Evolutionary conservation across 805 yeast genomes (phyloP), one percentile per base, ranked within the genome.

Genomic region (Ogataea philodendri): DNA sequence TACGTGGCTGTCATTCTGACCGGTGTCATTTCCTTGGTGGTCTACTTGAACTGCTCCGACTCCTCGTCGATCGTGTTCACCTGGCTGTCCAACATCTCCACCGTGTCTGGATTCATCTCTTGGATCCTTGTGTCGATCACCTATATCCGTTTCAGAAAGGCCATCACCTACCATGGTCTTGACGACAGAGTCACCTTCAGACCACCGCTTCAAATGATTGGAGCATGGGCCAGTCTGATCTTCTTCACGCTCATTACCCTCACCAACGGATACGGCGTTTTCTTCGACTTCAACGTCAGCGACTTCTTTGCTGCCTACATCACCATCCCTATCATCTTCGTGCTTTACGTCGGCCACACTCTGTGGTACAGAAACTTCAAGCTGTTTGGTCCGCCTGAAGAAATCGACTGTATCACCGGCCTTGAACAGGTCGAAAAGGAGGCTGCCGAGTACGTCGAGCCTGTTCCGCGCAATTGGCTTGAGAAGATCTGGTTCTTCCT

Each of bases 271-370:
- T 83, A 77, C 56, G 78, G 72, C 4, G 80, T 74, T 7, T 81
- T 83, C 59, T 73, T 59, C 37, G 48, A 52, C 37, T 59, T 55
- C 66, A 69, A 67, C 9, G 73, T 57, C 2, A 58, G 74, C 7
- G 80, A 78, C 54, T 82, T 82, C 51, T 63, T 82, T 37, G 87
- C 89, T 20, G 83, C 88, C 4, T 82, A 54, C 37, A 41, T 81
- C 42, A 80, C 86, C 0, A 54, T 81, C 35, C 84, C 81, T 22
- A 65, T 74, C 42, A 69, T 76, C 41, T 43, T 71, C 7, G 59
- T 60, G 5, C 62, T 81, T 25, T 81, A 76, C 57, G 39, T 71
- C 22, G 83, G 78, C 3, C 86, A 81, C 59, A 73, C 74, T 49
- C 3, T 67, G 7, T 74, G 65, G 55, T 63, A 67, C 24, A 65